Evolutionary conservation across 768 basidiomycete species (phyloP), one percentile per base, ranked within the genome.

Genomic region (Tricholoma bakamatsutake): DNA sequence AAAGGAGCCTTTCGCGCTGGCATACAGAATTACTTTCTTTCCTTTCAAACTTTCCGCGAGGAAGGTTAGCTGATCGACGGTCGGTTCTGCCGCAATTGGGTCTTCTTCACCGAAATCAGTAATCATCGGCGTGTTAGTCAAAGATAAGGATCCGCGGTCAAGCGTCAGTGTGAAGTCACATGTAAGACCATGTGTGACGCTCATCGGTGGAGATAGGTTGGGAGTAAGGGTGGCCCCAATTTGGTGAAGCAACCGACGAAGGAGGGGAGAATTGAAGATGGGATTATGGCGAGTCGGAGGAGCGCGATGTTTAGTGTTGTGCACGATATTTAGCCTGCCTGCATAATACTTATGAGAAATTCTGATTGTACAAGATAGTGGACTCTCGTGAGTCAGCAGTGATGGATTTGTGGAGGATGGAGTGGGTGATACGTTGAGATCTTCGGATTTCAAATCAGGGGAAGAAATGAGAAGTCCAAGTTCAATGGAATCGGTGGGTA

Each of bases 1-100:
- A 64, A 98, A 99, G 2, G 86, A 82, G 39, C 91, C 90, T 59
- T 81, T 83, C n/a, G 92, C 81, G 64, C 83, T 87, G 6, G 96
- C 92, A 65, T 95, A 90, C 27, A 99, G 72, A 0, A 82, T 83
- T 0, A 88, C 95, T 61, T 82, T 87, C 71, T 87, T 91, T 12
- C 93, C 92, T 64, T 84, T 84, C 50, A 98, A 71, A 5, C 81
- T 83, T 59, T 93, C 91, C 7, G 87, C 84, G 70, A 98, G 98
- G 11, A 79, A 71, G 3, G 79, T 72, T 33, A 99, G 76, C 57
- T 95, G 88, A 50, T 85, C 82, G 18, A 97, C 67, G 4, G 86
- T 85, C 1, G 96, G 93, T 59, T 98, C 93, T 30, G 73, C 73
- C 0, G 83, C 72, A 34, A 82, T 72, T 15, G 73, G 71, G 55